These are phyloP conservation scores for Metarhizium robertsii DNA, from an alignment of 2,329 filamentous ascomycete genomes.

Conservation along the genomic window DNA sequence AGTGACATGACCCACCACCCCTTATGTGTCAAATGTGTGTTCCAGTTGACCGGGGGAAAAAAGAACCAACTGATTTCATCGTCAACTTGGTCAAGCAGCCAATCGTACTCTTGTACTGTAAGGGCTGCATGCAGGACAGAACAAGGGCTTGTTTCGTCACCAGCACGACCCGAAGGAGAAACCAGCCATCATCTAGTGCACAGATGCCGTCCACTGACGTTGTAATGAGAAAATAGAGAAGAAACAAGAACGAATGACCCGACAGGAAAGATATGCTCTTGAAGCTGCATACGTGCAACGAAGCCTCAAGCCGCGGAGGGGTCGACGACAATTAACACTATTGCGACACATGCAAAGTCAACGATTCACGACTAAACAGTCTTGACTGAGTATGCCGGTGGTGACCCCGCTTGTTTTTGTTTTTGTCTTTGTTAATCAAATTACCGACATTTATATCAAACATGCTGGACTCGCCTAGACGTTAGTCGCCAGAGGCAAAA, in stretches of 20 bases:
- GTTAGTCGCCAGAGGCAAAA: background rate
- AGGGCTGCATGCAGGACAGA: background rate
- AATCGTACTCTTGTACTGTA: constrained; percentile 2
- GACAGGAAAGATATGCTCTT: background rate
- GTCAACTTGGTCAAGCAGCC: background rate
- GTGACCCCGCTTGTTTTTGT: no score
- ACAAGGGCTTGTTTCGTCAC: background rate
- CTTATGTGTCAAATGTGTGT: background rate
- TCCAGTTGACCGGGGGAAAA: background rate
- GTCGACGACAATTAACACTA: no score
- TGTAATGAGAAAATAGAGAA: background rate
- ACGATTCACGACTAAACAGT: no score
- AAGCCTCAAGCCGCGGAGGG: background rate
- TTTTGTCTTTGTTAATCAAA: no score
- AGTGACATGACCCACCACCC: background rate
- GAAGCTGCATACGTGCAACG: background rate
- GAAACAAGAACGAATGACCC: background rate
- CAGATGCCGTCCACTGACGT: no score
- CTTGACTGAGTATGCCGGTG: no score
- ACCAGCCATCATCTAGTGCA: background rate
- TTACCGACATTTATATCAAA: no score
- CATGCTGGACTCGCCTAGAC: background rate
- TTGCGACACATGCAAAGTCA: no score
- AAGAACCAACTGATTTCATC: background rate
- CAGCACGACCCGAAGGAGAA: background rate